Conservation (phyloP, 1,139 yeast genomes). For the Kodamaea plutei region DNA sequence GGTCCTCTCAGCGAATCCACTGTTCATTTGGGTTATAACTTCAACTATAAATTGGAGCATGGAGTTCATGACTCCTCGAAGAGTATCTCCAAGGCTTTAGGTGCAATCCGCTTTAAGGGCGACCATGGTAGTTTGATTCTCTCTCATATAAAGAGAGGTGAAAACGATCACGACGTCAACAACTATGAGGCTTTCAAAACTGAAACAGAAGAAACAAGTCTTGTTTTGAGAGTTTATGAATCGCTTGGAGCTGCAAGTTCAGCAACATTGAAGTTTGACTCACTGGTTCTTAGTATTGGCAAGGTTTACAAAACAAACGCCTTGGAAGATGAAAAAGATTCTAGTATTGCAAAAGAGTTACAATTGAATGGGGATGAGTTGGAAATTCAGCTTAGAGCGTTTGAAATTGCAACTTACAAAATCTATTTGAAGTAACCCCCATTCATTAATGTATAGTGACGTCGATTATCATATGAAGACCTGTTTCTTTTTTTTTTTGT, state of each 20-base stretch:
- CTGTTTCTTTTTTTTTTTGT: no score
- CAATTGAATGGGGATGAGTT: constrained; percentile 27
- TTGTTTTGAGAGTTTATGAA: constrained; percentile 77
- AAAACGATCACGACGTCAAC: constrained; percentile 65
- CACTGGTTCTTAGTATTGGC: constrained; percentile 32
- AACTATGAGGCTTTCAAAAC: constrained; percentile 17
- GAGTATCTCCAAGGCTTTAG: constrained; percentile 17
- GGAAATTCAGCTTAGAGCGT: constrained; percentile 57
- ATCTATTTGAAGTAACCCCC: constrained; percentile 29
- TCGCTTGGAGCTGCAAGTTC: constrained; percentile 72
- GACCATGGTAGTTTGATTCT: constrained; percentile 64
- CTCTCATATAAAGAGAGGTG: constrained; percentile 82
- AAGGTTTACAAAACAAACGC: constrained; percentile 61
- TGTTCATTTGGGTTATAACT: constrained; percentile 72
- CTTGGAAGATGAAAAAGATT: constrained; percentile 55
- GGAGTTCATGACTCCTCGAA: constrained; percentile 18
- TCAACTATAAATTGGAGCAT: constrained; percentile 54
- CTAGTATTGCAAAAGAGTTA: constrained; percentile 17
- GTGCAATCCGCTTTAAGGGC: constrained; percentile 33
- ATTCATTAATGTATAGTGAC: neutral
- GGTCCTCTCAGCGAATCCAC: constrained; percentile 63
- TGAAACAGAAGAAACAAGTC: constrained; percentile 37
- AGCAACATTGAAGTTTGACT: constrained; percentile 46
- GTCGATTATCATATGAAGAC: no score
- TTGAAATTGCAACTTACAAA: constrained; percentile 71